Conservation (phyloP, 2,329 filamentous ascomycete genomes). For the Pyrenochaeta sp. region DNA sequence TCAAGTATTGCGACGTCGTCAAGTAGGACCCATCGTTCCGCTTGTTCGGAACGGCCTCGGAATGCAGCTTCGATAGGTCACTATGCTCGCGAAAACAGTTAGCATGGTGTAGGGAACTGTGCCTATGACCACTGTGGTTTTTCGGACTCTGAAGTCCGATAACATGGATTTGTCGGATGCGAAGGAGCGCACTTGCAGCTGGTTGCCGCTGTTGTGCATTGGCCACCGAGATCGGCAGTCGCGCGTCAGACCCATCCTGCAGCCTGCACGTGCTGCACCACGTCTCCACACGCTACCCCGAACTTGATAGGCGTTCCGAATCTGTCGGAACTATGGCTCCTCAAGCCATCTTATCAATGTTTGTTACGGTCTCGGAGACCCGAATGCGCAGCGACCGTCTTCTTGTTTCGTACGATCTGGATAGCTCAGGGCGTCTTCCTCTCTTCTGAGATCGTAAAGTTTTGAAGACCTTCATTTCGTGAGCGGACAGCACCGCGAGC, state of each 20-base stretch:
- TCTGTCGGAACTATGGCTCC: background rate
- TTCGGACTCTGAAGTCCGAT: background rate
- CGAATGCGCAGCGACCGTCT: background rate
- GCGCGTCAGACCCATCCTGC: slow-evolving; percentile 3
- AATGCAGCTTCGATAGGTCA: background rate
- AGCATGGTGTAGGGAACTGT: background rate
- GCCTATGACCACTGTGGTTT: background rate
- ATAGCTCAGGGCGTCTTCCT: background rate
- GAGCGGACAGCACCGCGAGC: background rate
- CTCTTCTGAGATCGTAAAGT: background rate
- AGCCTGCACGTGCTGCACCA: background rate
- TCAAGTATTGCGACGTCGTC: background rate
- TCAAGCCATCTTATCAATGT: background rate
- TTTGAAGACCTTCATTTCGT: background rate
- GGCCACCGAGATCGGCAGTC: slow-evolving; percentile 4
- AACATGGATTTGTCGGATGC: background rate
- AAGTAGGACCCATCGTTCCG: background rate
- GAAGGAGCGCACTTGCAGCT: background rate
- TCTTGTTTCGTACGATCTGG: background rate
- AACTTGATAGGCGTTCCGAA: slow-evolving; percentile 3
- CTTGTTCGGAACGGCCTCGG: slow-evolving; percentile 3
- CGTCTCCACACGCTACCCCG: background rate
- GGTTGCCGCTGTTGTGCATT: background rate
- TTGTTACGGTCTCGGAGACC: background rate
- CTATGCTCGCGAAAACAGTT: background rate